These are phyloP conservation scores for Funneliformis mosseae DNA, from an alignment of 192 early-diverging fungal genomes.

Conservation along the genomic window DNA sequence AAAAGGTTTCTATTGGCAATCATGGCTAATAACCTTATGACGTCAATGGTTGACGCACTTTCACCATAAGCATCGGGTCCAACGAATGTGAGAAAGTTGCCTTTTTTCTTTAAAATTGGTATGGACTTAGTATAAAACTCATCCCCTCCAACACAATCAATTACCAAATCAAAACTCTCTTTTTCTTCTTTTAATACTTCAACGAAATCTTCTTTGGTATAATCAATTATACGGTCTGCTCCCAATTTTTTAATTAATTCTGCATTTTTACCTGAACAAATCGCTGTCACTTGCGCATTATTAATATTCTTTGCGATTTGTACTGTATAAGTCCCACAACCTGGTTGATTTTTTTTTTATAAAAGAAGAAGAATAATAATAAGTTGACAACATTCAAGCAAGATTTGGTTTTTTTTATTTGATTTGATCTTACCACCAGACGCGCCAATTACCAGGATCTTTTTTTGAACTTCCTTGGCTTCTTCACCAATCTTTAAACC, in stretches of 20 bases:
- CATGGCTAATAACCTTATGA: not conserved
- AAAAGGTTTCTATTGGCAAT: not conserved
- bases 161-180: slow-evolving; percentile 45
- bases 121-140: slow-evolving; percentile 8
- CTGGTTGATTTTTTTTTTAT: not conserved
- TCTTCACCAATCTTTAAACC: slow-evolving; percentile 4
- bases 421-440: slow-evolving; percentile 46
- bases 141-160: slow-evolving; percentile 48
- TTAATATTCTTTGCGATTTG: slow-evolving; percentile 53
- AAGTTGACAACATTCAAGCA: not conserved
- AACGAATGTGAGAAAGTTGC: not conserved
- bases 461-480: slow-evolving; percentile 18
- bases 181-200: slow-evolving; percentile 33
- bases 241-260: slow-evolving; percentile 52
- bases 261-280: slow-evolving; percentile 55
- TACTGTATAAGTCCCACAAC: slow-evolving; percentile 48
- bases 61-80: not conserved
- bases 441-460: slow-evolving; percentile 53
- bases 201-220: slow-evolving; percentile 45
- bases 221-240: slow-evolving; percentile 61
- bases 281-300: slow-evolving; percentile 56
- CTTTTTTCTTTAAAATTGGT: not conserved
- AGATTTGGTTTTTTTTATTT: not conserved
- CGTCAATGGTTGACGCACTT: not conserved
- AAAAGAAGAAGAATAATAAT: not conserved